Evolutionary conservation across 441 rosid genomes (phyloP), one percentile per base, ranked within the genome.

Genomic region (Flueggea neowawraea): DNA sequence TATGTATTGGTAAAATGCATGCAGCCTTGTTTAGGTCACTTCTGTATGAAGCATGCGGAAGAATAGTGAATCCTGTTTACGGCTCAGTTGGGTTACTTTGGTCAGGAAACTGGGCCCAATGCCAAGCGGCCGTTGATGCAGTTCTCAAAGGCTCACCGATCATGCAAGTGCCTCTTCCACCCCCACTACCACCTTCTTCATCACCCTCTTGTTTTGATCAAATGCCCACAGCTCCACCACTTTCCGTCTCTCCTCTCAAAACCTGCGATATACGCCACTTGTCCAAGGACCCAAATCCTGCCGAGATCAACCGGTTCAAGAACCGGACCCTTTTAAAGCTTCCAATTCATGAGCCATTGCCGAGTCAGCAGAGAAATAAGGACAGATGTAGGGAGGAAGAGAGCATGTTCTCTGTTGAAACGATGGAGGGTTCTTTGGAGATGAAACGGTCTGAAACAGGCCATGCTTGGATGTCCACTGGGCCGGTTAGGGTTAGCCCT

Each of bases 31-130:
- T 80, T 33, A 73, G 75, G 62, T 83, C 88, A 12, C 65, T 83
- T n/a, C 50, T 83, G 31, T 83, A 83, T 31, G 88, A 83, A 64
- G 88, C 88, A 6, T 80, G 85, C 57, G 88, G 88, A 4, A 62
- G 88, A 54, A 71, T 80, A 33, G 81, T 80, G 55, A 78, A 80
- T 68, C 88, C 88, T 0, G 67, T 83, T 9, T 62, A 57, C 12
- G 88, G 88, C 1, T 80, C 88, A 4, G 80, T 73, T 4, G 88
- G 88, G 2, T 50, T 83, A 52, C 76, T 80, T 4, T 78, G 82
- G 80, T 72, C 83, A 2, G 88, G 88, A 0, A 70, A 75, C 49
- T 83, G 88, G 88, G 68, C 45, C 47, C 74, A 70, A 12, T 83
- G 88, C 72, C 79, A 83, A 55, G 74, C 84, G 0, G 82, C 85